Base-by-base conservation (phyloP, 495 filamentous ascomycete species). In the Amphirosellinia nigrospora region DNA sequence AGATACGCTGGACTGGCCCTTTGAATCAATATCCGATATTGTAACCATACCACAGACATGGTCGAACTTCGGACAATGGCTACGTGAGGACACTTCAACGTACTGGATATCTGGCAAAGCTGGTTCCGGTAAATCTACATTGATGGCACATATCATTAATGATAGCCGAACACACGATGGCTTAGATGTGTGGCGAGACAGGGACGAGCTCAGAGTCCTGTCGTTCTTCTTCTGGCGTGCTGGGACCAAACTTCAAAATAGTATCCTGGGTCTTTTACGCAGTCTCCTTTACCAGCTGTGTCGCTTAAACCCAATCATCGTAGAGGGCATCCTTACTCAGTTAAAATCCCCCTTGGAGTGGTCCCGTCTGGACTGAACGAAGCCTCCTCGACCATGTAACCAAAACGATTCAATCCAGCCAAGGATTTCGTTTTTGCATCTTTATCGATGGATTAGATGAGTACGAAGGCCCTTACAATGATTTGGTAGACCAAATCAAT, bases 161-260 rank as follows among this genome's bases (percentile, higher is more conserved):
- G 28, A 73, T 64, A 10, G 2, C 58, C 50, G 62, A 61, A 66
- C 46, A 43, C 19, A 13, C 21, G 13, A 67, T 8, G 50, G 39
- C 1, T 16, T 75, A 48, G 13, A 55, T 1, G 3, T 15, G 0
- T 82, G 78, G 80, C 71, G 76, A 21, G 65, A 39, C 9, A 41
- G 26, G 1, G 36, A 61, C 7, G 64, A 68, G 19, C 61, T 81
- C n/a, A 39, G 77, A 11, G 46, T 73, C 38, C 71, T 79, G 1
- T 66, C 68, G 13, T 80, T 80, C 66, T 86, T 80, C 70, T 85
- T 84, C 65, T 86, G 82, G 79, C 74, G 70, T 56, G 50, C 79
- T 10, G 81, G 80, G 4, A 74, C 69, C 0, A 21, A 26, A 9
- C 16, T 83, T 4, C 80, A 85, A 65, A 81, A 76, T 63, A 21